A percentile compares a stretch with the other conserved stretches of the same genome.
phyloP scores from a whole-genome alignment of 306 rosid genomes.

The Fragaria nilgerrensis region DNA sequence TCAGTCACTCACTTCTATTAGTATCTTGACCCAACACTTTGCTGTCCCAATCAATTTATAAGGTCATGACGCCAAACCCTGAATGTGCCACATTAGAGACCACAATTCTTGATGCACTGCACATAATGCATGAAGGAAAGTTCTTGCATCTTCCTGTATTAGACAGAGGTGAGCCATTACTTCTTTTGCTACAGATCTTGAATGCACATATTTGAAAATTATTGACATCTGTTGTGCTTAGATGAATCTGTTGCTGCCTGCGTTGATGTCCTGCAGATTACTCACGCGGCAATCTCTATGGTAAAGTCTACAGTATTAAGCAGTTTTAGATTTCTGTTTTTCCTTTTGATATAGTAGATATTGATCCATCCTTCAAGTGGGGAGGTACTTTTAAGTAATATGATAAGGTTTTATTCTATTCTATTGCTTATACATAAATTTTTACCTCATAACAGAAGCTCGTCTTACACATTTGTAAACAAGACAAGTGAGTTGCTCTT shows the following conservation, averaged over 20 bases:
- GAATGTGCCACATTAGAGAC: conserved; percentile 81
- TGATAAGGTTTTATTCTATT: neutral
- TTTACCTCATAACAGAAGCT: neutral
- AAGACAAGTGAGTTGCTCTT: conserved; percentile 3
- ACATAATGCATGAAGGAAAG: conserved; percentile 91
- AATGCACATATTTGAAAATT: neutral
- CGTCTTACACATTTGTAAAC: neutral
- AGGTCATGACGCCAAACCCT: conserved; percentile 97
- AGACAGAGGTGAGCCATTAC: conserved; percentile 64
- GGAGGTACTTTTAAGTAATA: neutral
- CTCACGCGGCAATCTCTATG: conserved; percentile 87
- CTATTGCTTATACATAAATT: neutral
- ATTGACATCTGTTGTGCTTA: conserved; percentile 37
- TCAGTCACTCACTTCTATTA: neutral
- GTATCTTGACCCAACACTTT: neutral
- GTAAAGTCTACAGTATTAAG: conserved; percentile 34
- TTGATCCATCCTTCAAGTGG: neutral
- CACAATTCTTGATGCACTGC: conserved; percentile 87
- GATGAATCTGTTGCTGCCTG: conserved; percentile 78
- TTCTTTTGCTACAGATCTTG: conserved; percentile 13
- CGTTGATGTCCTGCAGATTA: conserved; percentile 88
- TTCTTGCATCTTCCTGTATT: conserved; percentile 95
- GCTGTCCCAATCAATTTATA: conserved; percentile 13
- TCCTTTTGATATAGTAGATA: neutral
- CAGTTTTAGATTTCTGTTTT: neutral